A percentile compares a stretch with the other conserved stretches of the same genome.
These are phyloP conservation scores for Wickerhamomyces bisporus DNA, from an alignment of 805 yeast genomes.

Conservation along the genomic window DNA sequence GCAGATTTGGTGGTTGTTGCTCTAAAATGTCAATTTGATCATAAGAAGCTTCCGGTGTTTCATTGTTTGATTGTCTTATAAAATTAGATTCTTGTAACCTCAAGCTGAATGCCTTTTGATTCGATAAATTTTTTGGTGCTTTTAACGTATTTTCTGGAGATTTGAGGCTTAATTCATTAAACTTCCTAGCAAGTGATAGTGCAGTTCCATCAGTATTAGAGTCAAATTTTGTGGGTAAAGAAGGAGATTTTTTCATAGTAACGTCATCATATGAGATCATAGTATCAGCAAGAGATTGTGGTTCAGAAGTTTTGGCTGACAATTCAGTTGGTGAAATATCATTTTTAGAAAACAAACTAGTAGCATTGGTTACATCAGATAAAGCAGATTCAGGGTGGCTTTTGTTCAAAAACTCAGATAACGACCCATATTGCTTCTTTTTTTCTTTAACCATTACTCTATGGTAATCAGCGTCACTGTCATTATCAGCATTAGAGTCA, in stretches of 20 bases:
- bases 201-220: conserved; percentile 2
- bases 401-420: neutral
- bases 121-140: neutral
- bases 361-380: too few relatives aligned
- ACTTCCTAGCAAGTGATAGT: conserved; percentile 7
- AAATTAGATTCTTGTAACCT: neutral
- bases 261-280: too few relatives aligned
- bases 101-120: conserved; percentile 1
- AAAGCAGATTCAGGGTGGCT: too few relatives aligned
- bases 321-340: too few relatives aligned
- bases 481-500: neutral
- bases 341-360: too few relatives aligned
- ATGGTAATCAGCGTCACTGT: neutral
- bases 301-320: neutral
- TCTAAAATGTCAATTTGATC: conserved; percentile 23
- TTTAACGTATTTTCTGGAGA: neutral
- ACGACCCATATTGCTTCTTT: too few relatives aligned
- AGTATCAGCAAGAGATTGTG: too few relatives aligned
- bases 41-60: conserved; percentile 14
- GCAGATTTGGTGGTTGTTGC: conserved; percentile 15
- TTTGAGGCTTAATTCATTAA: conserved; percentile 5
- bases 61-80: neutral
- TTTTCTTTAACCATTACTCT: too few relatives aligned
- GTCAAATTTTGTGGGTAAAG: neutral
- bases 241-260: too few relatives aligned